Evolutionary conservation across 768 basidiomycete species (phyloP).

Genomic region (Suillus sp.): DNA sequence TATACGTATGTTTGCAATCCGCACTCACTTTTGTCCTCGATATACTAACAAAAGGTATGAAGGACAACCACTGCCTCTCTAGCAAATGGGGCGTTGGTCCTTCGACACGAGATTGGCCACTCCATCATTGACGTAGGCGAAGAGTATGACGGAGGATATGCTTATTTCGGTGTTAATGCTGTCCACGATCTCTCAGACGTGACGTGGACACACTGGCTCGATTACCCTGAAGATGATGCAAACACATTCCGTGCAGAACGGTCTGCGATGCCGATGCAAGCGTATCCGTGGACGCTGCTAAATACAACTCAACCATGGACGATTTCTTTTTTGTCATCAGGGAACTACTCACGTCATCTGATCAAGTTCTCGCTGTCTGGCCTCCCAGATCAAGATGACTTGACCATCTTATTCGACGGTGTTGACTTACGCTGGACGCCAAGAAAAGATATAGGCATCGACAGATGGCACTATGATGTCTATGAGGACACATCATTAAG

Average conservation of each 20-base stretch:
- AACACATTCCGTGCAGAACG: conserved; percentile 53
- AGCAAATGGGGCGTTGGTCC: conserved; percentile 71
- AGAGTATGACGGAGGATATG: conserved; percentile 80
- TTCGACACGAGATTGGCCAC: conserved; percentile 81
- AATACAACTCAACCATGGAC: conserved; percentile 62
- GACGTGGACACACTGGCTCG: conserved; percentile 77
- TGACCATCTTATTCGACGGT: conserved; percentile 64
- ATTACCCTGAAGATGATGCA: conserved; percentile 29
- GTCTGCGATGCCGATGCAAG: conserved; percentile 73
- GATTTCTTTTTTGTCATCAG: conserved; percentile 63
- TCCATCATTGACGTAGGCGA: conserved; percentile 79
- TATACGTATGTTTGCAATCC: conserved; percentile 61
- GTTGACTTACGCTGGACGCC: conserved; percentile 56
- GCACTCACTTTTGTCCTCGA: conserved; percentile 6
- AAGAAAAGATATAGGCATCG: conserved; percentile 56
- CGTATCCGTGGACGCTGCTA: conserved; percentile 75
- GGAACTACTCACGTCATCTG: conserved; percentile 59
- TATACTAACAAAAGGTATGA: conserved; percentile 2
- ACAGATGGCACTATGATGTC: conserved; percentile 79
- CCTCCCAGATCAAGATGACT: conserved; percentile 52
- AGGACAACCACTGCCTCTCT: conserved; percentile 78
- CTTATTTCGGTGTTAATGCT: conserved; percentile 72
- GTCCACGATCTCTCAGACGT: conserved; percentile 45
- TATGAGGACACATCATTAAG: conserved; percentile 41
- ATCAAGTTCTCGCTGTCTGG: conserved; percentile 77